Conservation (phyloP, 371 early-diverging fungal genomes). For the Rhizopus sp. region DNA sequence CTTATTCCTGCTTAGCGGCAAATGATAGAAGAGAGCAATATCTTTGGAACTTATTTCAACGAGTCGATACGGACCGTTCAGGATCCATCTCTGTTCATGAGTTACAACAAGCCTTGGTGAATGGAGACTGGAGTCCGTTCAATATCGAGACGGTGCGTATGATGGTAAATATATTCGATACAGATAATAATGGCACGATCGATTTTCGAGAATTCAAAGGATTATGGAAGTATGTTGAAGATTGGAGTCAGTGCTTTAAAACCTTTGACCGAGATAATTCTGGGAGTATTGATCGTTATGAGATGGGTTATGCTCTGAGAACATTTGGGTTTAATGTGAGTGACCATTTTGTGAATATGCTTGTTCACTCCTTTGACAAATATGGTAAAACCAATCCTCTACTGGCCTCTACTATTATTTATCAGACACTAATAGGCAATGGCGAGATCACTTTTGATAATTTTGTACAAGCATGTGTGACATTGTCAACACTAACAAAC, state of each 20-base stretch:
- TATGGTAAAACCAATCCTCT: constrained; percentile 47
- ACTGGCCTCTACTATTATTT: background rate
- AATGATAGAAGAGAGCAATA: constrained; percentile 43
- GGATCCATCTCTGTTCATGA: constrained; percentile 50
- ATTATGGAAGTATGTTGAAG: constrained; percentile 73
- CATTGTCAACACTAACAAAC: constrained; percentile 75
- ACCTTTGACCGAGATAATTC: constrained; percentile 79
- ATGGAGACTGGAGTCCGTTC: constrained; percentile 67
- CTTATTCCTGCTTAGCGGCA: constrained; percentile 11
- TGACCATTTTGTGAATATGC: constrained; percentile 50
- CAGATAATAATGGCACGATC: constrained; percentile 89
- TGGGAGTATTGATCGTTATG: constrained; percentile 74
- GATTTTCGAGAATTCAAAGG: constrained; percentile 91
- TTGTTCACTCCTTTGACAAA: constrained; percentile 73
- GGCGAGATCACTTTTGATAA: constrained; percentile 81
- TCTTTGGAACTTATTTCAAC: constrained; percentile 68
- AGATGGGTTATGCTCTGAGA: constrained; percentile 72
- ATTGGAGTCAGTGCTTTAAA: constrained; percentile 78
- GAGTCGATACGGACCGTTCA: constrained; percentile 62
- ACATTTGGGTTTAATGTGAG: constrained; percentile 76
- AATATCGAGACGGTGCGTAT: constrained; percentile 61
- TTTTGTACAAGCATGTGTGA: constrained; percentile 83
- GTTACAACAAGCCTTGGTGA: constrained; percentile 59
- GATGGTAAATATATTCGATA: constrained; percentile 73
- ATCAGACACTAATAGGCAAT: constrained; percentile 22